A percentile compares a stretch with the other conserved stretches of the same genome.
phyloP scores from a whole-genome alignment of 2,329 filamentous ascomycete species.

The Trichoderma aggressivum region DNA sequence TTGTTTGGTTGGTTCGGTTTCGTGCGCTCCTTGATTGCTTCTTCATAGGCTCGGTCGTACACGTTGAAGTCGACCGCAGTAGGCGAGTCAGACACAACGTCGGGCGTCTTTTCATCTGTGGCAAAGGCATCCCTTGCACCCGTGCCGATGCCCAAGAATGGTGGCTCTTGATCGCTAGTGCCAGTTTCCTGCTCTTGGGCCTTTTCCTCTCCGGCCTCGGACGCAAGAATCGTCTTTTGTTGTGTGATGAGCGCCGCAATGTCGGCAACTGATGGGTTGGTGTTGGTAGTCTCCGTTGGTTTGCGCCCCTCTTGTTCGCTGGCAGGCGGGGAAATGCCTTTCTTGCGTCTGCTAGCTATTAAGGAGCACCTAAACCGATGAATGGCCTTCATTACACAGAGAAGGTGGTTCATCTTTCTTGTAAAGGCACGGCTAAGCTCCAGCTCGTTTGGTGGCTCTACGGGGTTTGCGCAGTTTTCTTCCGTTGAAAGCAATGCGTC shows the following conservation, averaged over 20 bases:
- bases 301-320: slow-evolving; percentile 14
- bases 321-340: slow-evolving; percentile 18
- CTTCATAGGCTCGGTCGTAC: slow-evolving; percentile 81
- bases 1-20: slow-evolving; percentile 40
- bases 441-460: slow-evolving; percentile 82
- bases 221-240: slow-evolving; percentile 39
- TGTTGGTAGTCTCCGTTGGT: slow-evolving; percentile 27
- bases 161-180: slow-evolving; percentile 56
- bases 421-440: slow-evolving; percentile 92
- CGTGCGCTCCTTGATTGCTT: slow-evolving; percentile 73
- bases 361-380: slow-evolving; percentile 80
- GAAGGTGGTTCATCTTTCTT: slow-evolving; percentile 77
- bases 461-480: slow-evolving; percentile 78
- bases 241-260: slow-evolving; percentile 49
- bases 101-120: slow-evolving; percentile 36
- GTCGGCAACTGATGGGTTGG: slow-evolving; percentile 43
- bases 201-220: slow-evolving; percentile 42
- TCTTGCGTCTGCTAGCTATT: slow-evolving; percentile 39
- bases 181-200: slow-evolving; percentile 50
- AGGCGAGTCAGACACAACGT: slow-evolving; percentile 77
- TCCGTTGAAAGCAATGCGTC: slow-evolving; percentile 76
- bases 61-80: slow-evolving; percentile 81
- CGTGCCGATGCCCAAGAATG: slow-evolving; percentile 74
- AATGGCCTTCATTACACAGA: slow-evolving; percentile 89
- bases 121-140: slow-evolving; percentile 51